Evolutionary conservation across 495 filamentous ascomycete species (phyloP), one percentile per base, ranked within the genome.

Genomic region (Lentithecium fluviatile): DNA sequence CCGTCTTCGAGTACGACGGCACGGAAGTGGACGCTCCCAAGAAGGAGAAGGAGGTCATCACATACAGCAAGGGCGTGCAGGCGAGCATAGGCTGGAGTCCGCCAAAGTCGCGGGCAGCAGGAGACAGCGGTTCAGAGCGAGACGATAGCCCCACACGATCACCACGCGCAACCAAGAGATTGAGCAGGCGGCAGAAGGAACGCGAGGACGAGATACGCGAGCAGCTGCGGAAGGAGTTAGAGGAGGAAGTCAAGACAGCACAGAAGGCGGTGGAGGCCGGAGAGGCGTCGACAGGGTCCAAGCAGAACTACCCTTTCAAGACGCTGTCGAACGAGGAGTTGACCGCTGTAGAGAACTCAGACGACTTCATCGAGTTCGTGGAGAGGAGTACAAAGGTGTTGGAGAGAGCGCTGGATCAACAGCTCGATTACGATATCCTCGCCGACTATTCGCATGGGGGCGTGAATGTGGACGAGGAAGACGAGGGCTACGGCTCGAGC

Each of bases 331-430:
- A 82, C 29, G 95, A 99, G 61, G 95, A 99, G 72, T 77, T 95
- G 34, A 86, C 86, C 63, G 95, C 93, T 13, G 90, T 97, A 37
- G 90, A 88, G n/a, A 86, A 88, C 37, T 96, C 91, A 0, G 84
- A 91, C 17, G 95, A 96, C 42, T 99, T 97, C 70, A 78, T 95
- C 61, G 89, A 95, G 66, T 99, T 99, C 69, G 85, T 99, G 19
- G 95, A 97, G 66, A 82, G 88, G 62, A 97, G 93, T 26, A 92
- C 88, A 45, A 99, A 97, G 78, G 91, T 99, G 46, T 92, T 97
- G 66, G 95, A 99, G 77, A 86, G 92, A 65, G 92, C 95, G 2
- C 75, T 99, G 56, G 93, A 97, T 68, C 85, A 95, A 64, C 62
- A 65, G 45, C 52, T 62, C 21, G 85, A 88, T 51, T 99, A 97